Evolutionary conservation across 2,329 filamentous ascomycete species (phyloP).

Genomic region (Pyrenochaeta sp.): DNA sequence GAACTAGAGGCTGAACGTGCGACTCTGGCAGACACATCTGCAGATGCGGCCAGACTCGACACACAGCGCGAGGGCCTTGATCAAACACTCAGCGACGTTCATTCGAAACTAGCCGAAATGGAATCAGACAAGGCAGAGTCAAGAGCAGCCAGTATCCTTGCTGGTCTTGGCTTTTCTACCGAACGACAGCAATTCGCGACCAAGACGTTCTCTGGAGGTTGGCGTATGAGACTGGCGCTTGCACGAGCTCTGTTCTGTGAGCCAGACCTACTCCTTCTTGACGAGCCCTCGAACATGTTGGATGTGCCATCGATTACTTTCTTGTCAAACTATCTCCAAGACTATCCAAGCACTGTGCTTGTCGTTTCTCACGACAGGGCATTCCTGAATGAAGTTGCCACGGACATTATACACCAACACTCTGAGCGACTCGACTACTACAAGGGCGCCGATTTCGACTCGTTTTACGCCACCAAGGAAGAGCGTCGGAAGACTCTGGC

Average conservation of each 20-base stretch:
- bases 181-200: constrained; percentile 93
- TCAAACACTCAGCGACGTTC: constrained; percentile 87
- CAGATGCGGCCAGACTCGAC: constrained; percentile 85
- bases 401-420: constrained; percentile 98
- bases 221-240: constrained; percentile 96
- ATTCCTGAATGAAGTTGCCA: constrained; percentile 98
- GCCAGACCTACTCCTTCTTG: constrained; percentile 91
- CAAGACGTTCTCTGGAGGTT: constrained; percentile 98
- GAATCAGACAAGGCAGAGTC: constrained; percentile 98
- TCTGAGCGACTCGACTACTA: constrained; percentile 98
- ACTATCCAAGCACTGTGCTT: constrained; percentile 91
- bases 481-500: constrained; percentile 96
- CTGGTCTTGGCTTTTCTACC: constrained; percentile 93
- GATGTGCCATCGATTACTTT: constrained; percentile 99
- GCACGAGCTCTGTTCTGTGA: constrained; percentile 97
- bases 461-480: constrained; percentile 86
- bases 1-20: constrained; percentile 79
- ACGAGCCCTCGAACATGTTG: constrained; percentile 99
- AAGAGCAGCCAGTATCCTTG: constrained; percentile 91
- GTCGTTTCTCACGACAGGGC: constrained; percentile 99
- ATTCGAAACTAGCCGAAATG: constrained; percentile 94
- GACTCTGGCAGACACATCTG: constrained; percentile 87
- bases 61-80: constrained; percentile 89
- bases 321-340: constrained; percentile 92
- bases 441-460: constrained; percentile 88